Conservation (phyloP, 306 rosid species). For the Urtica urens region DNA sequence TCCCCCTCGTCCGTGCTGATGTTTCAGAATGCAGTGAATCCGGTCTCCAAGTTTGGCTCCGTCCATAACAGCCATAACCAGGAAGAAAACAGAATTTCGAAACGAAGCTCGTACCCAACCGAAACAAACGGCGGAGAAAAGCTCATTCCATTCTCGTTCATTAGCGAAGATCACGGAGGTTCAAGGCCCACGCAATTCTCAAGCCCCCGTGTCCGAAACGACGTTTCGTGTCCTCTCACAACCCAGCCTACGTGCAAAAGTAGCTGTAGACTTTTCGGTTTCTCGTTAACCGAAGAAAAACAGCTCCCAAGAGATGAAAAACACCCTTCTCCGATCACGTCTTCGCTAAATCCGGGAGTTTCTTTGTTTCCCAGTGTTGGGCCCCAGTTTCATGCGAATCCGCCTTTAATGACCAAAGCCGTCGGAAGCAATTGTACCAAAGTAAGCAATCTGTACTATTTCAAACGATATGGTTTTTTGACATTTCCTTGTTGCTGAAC, state of each 20-base stretch:
- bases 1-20: slow-evolving; percentile 92
- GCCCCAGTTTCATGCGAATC: slow-evolving; percentile 39
- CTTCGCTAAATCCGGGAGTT: slow-evolving; percentile 39
- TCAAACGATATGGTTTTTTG: slow-evolving; percentile 10
- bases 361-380: slow-evolving; percentile 39
- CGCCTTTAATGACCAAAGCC: slow-evolving; percentile 36
- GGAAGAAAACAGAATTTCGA: slow-evolving; percentile 21
- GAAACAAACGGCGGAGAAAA: slow-evolving; percentile 34
- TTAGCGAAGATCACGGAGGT: slow-evolving; percentile 22
- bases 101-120: slow-evolving; percentile 15
- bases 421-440: slow-evolving; percentile 45
- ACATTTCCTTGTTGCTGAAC: slow-evolving; percentile 13
- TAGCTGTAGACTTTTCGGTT: slow-evolving; percentile 89
- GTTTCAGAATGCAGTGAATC: slow-evolving; percentile 72
- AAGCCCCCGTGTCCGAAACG: slow-evolving; percentile 20
- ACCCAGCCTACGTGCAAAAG: slow-evolving; percentile 41
- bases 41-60: slow-evolving; percentile 30
- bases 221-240: slow-evolving; percentile 15
- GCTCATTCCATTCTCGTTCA: slow-evolving; percentile 14
- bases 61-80: slow-evolving; percentile 12
- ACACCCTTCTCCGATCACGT: slow-evolving; percentile 24
- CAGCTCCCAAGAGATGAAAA: slow-evolving; percentile 32
- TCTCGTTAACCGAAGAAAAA: slow-evolving; percentile 61
- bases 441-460: slow-evolving; percentile 36
- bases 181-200: slow-evolving; percentile 10